Conservation (phyloP, 331 rosid genomes). For the Erythrophleum ivorense region DNA sequence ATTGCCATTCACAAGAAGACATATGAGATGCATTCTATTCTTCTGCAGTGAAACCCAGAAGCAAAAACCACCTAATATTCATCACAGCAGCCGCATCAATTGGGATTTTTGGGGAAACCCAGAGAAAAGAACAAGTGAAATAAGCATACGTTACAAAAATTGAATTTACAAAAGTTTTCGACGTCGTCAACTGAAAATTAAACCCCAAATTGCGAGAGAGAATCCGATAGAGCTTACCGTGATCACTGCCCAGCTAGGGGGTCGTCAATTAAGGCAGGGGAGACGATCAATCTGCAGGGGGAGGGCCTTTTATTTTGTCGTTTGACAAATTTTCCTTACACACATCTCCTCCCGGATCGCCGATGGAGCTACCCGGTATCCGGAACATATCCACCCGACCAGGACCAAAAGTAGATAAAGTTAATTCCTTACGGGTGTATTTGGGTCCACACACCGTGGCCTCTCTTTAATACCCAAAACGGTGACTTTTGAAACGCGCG, state of each 20-base stretch:
- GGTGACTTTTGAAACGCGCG: no score
- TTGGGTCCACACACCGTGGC: conserved; percentile 20
- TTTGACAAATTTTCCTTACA: neutral
- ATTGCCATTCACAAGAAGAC: conserved; percentile 4
- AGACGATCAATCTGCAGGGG: neutral
- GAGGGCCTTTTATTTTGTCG: conserved; percentile 24
- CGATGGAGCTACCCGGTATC: neutral
- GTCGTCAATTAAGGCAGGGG: neutral
- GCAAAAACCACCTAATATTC: neutral
- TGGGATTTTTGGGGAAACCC: neutral
- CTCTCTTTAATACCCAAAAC: no score
- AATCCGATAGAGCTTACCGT: conserved; percentile 18
- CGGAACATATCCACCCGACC: neutral
- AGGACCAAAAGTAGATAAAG: neutral
- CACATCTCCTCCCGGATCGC: neutral
- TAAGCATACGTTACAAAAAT: neutral
- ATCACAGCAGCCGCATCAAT: neutral
- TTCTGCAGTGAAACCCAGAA: neutral
- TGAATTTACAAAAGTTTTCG: neutral
- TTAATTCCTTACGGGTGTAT: neutral
- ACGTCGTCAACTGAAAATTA: no score
- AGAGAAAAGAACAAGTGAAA: neutral
- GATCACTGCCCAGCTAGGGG: neutral
- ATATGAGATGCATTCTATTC: neutral
- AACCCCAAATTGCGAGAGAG: neutral